Evolutionary conservation across 345 rosid species (phyloP).

Genomic region (thale cress (Arabidopsis thaliana)): TAIR10.1 NC_003070.9:5826501-5827000

Average conservation of each 20-base stretch:
- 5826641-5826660: conserved; percentile 69
- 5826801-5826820: conserved; percentile 19
- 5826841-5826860: conserved; percentile 36
- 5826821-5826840: conserved; percentile 19
- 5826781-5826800: conserved; percentile 7
- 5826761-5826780: neutral
- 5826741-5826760: conserved; percentile 44
- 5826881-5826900: conserved; percentile 49
- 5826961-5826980: conserved; percentile 61
- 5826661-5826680: conserved; percentile 75
- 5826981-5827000: conserved; percentile 87
- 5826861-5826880: conserved; percentile 43
- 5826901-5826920: conserved; percentile 65
- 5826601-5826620: conserved; percentile 63
- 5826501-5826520: conserved; percentile 2
- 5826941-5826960: conserved; percentile 46
- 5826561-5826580: conserved; percentile 73
- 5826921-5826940: conserved; percentile 59
- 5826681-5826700: conserved; percentile 49
- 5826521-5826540: neutral
- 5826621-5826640: conserved; percentile 54
- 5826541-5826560: conserved; percentile 17
- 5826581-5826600: conserved; percentile 78
- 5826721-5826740: conserved; percentile 54
- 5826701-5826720: conserved; percentile 60